Evolutionary conservation across 1,139 yeast species (phyloP).

Genomic region (Meyerozyma elateridarum): DNA sequence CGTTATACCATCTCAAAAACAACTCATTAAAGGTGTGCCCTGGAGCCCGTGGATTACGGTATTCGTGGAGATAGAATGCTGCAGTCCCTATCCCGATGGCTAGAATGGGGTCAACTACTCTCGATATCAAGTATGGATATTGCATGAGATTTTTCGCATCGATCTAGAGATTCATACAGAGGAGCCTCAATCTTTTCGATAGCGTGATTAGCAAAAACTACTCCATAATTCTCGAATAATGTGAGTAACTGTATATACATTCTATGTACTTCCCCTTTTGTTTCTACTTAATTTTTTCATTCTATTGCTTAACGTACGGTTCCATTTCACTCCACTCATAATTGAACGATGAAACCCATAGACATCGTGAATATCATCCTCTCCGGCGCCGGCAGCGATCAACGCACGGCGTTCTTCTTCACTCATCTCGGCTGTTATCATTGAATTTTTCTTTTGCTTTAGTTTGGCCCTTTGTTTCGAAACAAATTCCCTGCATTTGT

Average conservation of each 20-base stretch:
- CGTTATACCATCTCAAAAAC: conserved; percentile 23
- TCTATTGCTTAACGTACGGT: conserved; percentile 46
- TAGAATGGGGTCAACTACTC: conserved; percentile 52
- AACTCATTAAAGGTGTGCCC: conserved; percentile 58
- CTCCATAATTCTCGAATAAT: too few relatives aligned
- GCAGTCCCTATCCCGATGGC: conserved; percentile 55
- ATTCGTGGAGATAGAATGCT: conserved; percentile 59
- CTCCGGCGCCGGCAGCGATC: conserved; percentile 14
- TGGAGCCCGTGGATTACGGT: conserved; percentile 46
- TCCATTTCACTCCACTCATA: conserved; percentile 56
- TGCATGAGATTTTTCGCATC: conserved; percentile 17
- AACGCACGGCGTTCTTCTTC: conserved; percentile 38
- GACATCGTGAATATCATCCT: conserved; percentile 38
- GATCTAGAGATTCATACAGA: too few relatives aligned
- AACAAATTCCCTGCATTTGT: conserved; percentile 73
- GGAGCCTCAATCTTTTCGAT: too few relatives aligned
- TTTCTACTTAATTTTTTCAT: conserved; percentile 37
- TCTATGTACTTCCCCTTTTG: not conserved
- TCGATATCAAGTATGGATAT: conserved; percentile 35
- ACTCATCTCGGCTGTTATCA: conserved; percentile 32
- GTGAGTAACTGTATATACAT: not conserved
- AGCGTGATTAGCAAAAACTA: too few relatives aligned
- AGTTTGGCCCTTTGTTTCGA: conserved; percentile 49
- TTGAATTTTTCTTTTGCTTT: conserved; percentile 34
- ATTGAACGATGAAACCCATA: conserved; percentile 49